Percentiles rank a stretch among this genome's conserved stretches.
Evolutionary conservation across 2,329 filamentous ascomycete genomes (phyloP).

Genomic region (Fusarium sp.): DNA sequence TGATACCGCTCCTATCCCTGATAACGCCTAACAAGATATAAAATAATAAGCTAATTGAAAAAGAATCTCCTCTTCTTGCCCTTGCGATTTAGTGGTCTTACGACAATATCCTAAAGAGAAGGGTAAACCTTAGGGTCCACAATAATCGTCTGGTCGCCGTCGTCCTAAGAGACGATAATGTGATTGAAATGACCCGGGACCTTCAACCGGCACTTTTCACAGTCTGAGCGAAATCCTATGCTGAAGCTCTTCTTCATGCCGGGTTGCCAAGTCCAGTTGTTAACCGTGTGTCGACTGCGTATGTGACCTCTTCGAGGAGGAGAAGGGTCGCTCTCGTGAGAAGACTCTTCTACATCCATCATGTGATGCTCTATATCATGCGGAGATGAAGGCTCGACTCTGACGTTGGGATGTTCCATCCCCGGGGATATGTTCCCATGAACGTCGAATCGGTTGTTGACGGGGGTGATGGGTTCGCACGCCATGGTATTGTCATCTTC

Average conservation of each 20-base stretch:
- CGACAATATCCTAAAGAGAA: conserved; percentile 43
- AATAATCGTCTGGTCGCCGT: conserved; percentile 37
- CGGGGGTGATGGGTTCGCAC: conserved; percentile 49
- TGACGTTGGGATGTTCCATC: conserved; percentile 27
- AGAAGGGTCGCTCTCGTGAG: conserved; percentile 54
- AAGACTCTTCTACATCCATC: conserved; percentile 53
- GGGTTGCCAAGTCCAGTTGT: conserved; percentile 69
- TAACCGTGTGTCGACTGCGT: conserved; percentile 68
- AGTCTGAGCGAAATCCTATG: conserved; percentile 82
- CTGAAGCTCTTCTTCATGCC: conserved; percentile 78
- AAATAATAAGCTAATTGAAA: neutral
- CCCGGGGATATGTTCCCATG: conserved; percentile 45
- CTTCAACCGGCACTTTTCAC: conserved; percentile 79
- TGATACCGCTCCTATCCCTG: neutral
- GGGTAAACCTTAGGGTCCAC: conserved; percentile 39
- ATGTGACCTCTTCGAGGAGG: conserved; percentile 67
- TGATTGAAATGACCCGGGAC: conserved; percentile 85
- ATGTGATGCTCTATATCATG: conserved; percentile 56
- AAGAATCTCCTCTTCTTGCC: conserved; percentile 9
- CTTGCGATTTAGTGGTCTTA: conserved; percentile 43
- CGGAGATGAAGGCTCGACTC: conserved; percentile 40
- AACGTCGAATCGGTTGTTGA: conserved; percentile 49
- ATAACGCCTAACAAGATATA: neutral
- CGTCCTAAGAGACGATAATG: conserved; percentile 72
- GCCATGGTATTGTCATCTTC: conserved; percentile 63